A percentile compares a stretch with the other conserved stretches of the same genome.
These are phyloP conservation scores for Stropharia rugosoannulata DNA, from an alignment of 768 basidiomycete species.

Conservation along the genomic window DNA sequence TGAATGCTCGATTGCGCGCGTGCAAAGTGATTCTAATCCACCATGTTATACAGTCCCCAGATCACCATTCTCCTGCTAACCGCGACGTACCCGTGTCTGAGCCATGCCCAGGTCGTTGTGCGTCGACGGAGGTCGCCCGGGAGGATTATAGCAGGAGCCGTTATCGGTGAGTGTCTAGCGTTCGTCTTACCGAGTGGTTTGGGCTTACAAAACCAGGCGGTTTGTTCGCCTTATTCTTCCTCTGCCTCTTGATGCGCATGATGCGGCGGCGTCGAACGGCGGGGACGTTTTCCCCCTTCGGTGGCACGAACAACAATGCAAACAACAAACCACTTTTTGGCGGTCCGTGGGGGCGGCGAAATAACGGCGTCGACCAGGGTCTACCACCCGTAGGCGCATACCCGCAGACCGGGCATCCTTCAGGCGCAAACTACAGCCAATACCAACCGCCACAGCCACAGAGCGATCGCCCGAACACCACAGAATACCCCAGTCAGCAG, in stretches of 20 bases:
- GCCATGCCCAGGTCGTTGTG: not conserved
- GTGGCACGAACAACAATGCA: not conserved
- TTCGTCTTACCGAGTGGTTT: not conserved
- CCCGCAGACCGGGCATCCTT: too few relatives aligned
- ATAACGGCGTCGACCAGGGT: not conserved
- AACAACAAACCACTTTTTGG: constrained; percentile 1
- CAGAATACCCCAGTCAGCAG: not conserved
- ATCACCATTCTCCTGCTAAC: not conserved
- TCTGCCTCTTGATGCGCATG: not conserved
- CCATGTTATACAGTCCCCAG: not conserved
- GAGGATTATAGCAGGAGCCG: not conserved
- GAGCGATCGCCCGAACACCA: not conserved
- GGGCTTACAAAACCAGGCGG: not conserved
- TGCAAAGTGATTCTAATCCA: not conserved
- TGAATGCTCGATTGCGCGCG: too few relatives aligned
- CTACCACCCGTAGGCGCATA: too few relatives aligned
- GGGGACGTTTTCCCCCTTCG: not conserved
- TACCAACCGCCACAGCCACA: not conserved
- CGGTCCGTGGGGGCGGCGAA: not conserved
- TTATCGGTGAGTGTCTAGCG: not conserved
- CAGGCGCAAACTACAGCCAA: not conserved
- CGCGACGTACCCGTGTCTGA: not conserved
- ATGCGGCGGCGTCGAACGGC: not conserved
- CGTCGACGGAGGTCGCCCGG: not conserved
- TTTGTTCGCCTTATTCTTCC: not conserved